Conservation (phyloP, 2,329 filamentous ascomycete genomes). For the Fusarium hostae region DNA sequence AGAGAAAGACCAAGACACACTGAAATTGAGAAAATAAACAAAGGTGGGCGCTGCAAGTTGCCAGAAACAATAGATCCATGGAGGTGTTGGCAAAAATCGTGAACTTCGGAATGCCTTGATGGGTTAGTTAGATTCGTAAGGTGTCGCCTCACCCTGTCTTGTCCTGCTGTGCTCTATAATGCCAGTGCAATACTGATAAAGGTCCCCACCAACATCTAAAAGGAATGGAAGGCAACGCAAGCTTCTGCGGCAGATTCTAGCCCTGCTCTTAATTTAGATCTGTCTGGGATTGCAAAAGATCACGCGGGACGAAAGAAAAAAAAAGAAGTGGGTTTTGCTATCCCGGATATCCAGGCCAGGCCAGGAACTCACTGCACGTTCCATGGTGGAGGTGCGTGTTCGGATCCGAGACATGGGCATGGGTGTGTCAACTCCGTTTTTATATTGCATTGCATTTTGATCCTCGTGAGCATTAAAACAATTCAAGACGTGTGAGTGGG, state of each 20-base stretch:
- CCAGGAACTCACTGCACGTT: background rate
- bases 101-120: conserved; percentile 17
- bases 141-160: background rate
- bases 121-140: conserved; percentile 19
- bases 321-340: background rate
- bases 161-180: background rate
- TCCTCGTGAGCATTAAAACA: conserved; percentile 13
- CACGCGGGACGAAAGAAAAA: conserved; percentile 21
- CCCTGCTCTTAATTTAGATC: conserved; percentile 21
- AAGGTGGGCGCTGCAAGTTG: background rate
- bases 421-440: background rate
- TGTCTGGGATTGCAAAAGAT: conserved; percentile 16
- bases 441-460: background rate
- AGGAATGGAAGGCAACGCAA: background rate
- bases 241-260: conserved; percentile 10
- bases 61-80: background rate
- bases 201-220: background rate
- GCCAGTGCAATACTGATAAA: background rate
- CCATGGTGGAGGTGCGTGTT: background rate
- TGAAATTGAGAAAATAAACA: background rate
- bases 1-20: background rate
- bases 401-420: conserved; percentile 14
- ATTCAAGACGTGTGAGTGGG: conserved; percentile 10
- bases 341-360: background rate
- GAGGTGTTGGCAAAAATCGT: background rate